These are phyloP conservation scores for Brachypodium distachyon DNA, from an alignment of 202 grass and related monocot genomes.

Conservation along the genomic window DNA sequence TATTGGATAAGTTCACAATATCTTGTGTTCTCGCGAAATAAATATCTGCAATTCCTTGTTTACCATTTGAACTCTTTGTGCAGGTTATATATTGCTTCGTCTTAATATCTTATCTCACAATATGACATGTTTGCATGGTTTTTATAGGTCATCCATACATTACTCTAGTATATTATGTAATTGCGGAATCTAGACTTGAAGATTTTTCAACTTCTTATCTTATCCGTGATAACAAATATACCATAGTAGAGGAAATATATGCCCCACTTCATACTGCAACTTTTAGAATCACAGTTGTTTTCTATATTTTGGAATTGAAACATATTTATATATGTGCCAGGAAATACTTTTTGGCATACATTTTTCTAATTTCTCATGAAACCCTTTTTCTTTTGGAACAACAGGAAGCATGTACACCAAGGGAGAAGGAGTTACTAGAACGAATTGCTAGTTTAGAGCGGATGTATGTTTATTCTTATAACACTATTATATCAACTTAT, in stretches of 20 bases:
- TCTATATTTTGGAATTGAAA: not conserved
- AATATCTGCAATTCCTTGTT: not conserved
- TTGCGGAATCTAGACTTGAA: not conserved
- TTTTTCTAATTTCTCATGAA: not conserved
- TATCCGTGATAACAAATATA: not conserved
- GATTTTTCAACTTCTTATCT: not conserved
- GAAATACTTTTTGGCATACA: not conserved
- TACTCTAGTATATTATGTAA: not conserved
- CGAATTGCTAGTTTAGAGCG: conserved; percentile 16
- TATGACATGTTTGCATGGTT: not conserved
- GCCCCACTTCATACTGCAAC: too few species aligned
- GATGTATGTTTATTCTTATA: conserved; percentile 11
- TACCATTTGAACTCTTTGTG: not conserved
- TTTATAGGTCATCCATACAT: not conserved
- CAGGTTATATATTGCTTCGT: not conserved
- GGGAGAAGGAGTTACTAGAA: conserved; percentile 31
- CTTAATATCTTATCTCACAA: not conserved
- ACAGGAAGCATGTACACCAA: conserved; percentile 9
- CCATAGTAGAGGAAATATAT: too few species aligned
- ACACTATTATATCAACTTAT: not conserved
- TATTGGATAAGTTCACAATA: not conserved
- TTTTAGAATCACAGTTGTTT: not conserved
- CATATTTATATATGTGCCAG: not conserved
- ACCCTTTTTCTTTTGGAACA: not conserved
- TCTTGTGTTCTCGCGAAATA: not conserved